phyloP scores from a whole-genome alignment of 352 stramenopile species.

The Phytopythium cucurbitacearum region DNA sequence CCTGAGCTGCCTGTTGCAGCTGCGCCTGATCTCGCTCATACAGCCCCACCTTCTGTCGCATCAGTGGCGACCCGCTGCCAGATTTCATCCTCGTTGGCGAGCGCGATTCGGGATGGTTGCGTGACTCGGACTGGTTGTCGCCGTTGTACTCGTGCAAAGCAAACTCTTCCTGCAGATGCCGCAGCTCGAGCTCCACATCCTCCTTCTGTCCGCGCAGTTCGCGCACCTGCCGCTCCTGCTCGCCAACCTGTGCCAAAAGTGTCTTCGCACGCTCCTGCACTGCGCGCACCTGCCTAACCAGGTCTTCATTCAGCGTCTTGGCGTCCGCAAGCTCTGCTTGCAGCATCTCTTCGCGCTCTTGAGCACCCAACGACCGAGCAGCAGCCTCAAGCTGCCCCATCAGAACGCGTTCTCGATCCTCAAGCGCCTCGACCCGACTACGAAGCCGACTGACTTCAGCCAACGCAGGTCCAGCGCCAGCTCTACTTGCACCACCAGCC shows the following conservation, averaged over 20 bases:
- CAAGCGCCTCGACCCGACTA: slow-evolving; percentile 53
- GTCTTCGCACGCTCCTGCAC: slow-evolving; percentile 39
- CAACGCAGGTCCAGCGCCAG: slow-evolving; percentile 17
- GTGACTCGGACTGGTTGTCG: slow-evolving; percentile 11
- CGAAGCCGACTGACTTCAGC: slow-evolving; percentile 41
- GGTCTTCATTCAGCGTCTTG: slow-evolving; percentile 37
- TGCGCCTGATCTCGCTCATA: slow-evolving; percentile 77
- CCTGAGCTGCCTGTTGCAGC: slow-evolving; percentile 71
- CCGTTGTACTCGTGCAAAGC: slow-evolving; percentile 10
- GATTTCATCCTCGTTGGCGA: background rate
- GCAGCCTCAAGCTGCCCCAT: slow-evolving; percentile 48
- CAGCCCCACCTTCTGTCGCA: slow-evolving; percentile 60
- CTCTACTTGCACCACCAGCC: background rate
- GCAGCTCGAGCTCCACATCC: slow-evolving; percentile 55
- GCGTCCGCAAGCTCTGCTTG: slow-evolving; percentile 24
- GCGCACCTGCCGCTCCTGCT: slow-evolving; percentile 42
- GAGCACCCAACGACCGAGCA: slow-evolving; percentile 14
- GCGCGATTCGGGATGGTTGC: too few relatives aligned
- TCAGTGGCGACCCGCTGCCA: slow-evolving; percentile 23
- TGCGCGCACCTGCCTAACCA: slow-evolving; percentile 42
- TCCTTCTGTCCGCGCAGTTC: slow-evolving; percentile 40
- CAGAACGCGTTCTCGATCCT: slow-evolving; percentile 62
- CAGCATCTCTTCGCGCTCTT: slow-evolving; percentile 21
- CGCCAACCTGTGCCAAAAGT: slow-evolving; percentile 35
- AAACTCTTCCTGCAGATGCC: slow-evolving; percentile 36